Evolutionary conservation across 2,329 filamentous ascomycete species (phyloP).

Genomic region (Cercospora sojina): DNA sequence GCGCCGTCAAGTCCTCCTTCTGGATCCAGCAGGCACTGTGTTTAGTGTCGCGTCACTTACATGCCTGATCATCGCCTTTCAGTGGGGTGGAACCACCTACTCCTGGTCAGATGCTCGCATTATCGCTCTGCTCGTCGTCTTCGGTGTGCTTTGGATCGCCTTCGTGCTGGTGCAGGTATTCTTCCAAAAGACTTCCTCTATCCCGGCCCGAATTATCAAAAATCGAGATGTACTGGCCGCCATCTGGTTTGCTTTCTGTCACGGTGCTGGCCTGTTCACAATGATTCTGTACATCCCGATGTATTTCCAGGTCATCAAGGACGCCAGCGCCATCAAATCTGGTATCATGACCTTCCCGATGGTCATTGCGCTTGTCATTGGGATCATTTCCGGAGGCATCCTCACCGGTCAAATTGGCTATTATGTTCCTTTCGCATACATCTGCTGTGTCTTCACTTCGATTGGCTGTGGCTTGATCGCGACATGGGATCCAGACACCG

Average conservation of each 20-base stretch:
- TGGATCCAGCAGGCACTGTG: constrained; percentile 44
- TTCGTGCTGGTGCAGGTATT: constrained; percentile 15
- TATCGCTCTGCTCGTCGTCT: constrained; percentile 41
- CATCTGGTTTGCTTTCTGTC: constrained; percentile 16
- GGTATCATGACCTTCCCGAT: constrained; percentile 9
- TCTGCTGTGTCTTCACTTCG: constrained; percentile 41
- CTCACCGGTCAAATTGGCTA: constrained; percentile 42
- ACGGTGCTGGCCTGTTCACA: not conserved
- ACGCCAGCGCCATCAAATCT: not conserved
- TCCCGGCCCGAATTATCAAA: constrained; percentile 44
- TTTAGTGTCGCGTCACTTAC: constrained; percentile 42
- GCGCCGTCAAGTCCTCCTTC: constrained; percentile 24
- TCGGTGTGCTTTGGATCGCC: not conserved
- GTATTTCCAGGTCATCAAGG: constrained; percentile 4
- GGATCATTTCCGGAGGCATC: constrained; percentile 40
- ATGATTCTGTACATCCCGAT: constrained; percentile 11
- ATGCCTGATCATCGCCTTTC: constrained; percentile 46
- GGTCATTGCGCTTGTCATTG: constrained; percentile 42
- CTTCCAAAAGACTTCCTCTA: constrained; percentile 44
- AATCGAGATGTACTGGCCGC: constrained; percentile 44
- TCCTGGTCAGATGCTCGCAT: constrained; percentile 42
- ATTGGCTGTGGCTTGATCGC: constrained; percentile 33
- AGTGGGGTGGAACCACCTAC: constrained; percentile 42
- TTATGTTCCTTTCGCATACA: constrained; percentile 47
- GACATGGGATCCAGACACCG: not conserved